These are phyloP conservation scores for Aschersonia sp. DNA, from an alignment of 2,329 filamentous ascomycete species.

Conservation along the genomic window DNA sequence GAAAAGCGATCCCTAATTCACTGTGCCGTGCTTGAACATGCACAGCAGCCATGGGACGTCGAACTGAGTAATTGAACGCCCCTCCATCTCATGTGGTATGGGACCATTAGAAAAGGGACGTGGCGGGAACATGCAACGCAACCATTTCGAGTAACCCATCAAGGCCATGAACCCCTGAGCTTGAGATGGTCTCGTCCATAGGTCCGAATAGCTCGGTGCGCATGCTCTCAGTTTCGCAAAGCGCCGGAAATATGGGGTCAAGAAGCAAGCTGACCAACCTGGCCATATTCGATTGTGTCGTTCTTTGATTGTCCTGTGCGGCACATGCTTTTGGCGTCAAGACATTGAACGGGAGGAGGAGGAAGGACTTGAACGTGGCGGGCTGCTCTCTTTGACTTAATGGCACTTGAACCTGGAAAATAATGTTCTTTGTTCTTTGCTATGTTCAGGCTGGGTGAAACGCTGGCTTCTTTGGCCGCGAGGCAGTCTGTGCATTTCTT, in stretches of 20 bases:
- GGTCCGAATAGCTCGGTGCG: neutral
- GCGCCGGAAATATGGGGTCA: neutral
- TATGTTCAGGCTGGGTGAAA: too few species aligned
- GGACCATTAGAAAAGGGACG: neutral
- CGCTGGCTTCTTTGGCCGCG: too few species aligned
- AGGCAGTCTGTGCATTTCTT: too few species aligned
- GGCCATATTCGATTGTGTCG: neutral
- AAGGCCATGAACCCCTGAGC: neutral
- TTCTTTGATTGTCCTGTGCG: neutral
- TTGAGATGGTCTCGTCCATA: constrained; percentile 1
- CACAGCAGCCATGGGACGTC: too few species aligned
- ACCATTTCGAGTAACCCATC: neutral
- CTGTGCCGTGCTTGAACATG: neutral
- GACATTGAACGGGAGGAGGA: neutral
- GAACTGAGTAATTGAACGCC: neutral
- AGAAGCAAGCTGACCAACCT: neutral
- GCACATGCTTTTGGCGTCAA: neutral
- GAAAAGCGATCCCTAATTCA: neutral
- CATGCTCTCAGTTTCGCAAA: neutral
- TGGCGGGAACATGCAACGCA: constrained; percentile 1
- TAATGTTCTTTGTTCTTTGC: too few species aligned
- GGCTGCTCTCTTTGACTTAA: too few species aligned
- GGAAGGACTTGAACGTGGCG: too few species aligned
- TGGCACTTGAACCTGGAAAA: too few species aligned
- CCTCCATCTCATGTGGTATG: neutral